phyloP scores from a whole-genome alignment of 805 yeast species.

The Kazachstania bromeliacearum region DNA sequence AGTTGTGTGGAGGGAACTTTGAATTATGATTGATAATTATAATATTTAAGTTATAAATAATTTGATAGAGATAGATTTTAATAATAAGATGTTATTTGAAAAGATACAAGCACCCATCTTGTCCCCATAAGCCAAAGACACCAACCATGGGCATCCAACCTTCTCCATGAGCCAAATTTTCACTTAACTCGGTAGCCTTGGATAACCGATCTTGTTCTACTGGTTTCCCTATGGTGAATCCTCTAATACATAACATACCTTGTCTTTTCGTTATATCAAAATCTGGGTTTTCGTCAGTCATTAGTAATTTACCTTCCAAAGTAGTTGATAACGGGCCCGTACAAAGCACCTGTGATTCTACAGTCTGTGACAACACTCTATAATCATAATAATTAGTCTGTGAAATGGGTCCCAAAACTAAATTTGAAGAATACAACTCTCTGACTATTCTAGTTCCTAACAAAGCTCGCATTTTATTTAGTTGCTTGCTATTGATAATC shows the following conservation, averaged over 20 bases:
- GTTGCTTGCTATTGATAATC: too few species aligned
- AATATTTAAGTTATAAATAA: background rate
- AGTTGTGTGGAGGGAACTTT: constrained; percentile 39
- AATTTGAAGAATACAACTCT: constrained; percentile 35
- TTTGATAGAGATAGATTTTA: background rate
- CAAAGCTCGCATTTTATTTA: constrained; percentile 31
- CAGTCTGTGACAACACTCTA: constrained; percentile 34
- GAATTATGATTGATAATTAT: constrained; percentile 25
- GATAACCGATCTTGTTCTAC: constrained; percentile 24
- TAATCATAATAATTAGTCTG: constrained; percentile 55
- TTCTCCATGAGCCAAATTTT: constrained; percentile 35
- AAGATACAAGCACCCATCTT: constrained; percentile 63
- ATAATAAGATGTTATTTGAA: too few species aligned
- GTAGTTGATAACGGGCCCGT: constrained; percentile 54
- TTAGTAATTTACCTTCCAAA: constrained; percentile 47
- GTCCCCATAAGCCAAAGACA: constrained; percentile 52
- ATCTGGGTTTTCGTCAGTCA: constrained; percentile 24
- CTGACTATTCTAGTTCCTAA: constrained; percentile 42
- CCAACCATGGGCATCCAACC: constrained; percentile 45
- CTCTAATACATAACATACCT: constrained; percentile 51
- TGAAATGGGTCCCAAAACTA: constrained; percentile 47
- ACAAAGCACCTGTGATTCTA: constrained; percentile 29
- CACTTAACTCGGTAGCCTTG: constrained; percentile 25
- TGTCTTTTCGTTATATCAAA: constrained; percentile 30
- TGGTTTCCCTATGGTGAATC: constrained; percentile 56